These are phyloP conservation scores for Lasiodiplodia gonubiensis DNA, from an alignment of 2,329 filamentous ascomycete genomes.

Conservation along the genomic window DNA sequence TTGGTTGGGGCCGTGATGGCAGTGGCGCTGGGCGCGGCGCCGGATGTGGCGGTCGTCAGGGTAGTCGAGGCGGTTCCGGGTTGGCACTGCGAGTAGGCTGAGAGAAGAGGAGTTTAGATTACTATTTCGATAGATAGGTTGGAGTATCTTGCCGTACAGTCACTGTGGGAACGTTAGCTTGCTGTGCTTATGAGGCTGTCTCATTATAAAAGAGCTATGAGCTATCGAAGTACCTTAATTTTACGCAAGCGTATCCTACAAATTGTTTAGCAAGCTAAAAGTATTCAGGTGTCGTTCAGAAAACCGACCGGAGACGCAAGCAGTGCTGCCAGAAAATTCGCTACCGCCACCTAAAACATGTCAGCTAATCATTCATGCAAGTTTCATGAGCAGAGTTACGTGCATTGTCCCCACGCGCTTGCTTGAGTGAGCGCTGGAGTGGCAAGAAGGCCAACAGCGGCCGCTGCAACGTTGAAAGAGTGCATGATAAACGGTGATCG, in stretches of 20 bases:
- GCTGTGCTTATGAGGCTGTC: not conserved
- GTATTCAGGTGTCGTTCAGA: not conserved
- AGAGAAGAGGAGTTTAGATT: not conserved
- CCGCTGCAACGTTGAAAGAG: constrained; percentile 16
- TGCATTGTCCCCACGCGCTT: constrained; percentile 45
- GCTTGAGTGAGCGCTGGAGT: constrained; percentile 35
- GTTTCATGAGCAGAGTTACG: not conserved
- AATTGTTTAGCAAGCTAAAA: not conserved
- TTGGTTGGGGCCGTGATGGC: constrained; percentile 33
- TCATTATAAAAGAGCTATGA: too few species aligned
- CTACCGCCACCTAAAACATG: constrained; percentile 38
- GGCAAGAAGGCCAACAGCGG: constrained; percentile 36
- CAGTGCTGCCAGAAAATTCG: constrained; percentile 37
- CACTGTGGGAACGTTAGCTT: not conserved
- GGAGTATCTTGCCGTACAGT: not conserved
- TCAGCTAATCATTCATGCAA: not conserved
- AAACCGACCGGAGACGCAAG: constrained; percentile 32
- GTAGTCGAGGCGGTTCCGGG: constrained; percentile 36
- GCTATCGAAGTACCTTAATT: not conserved
- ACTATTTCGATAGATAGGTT: constrained; percentile 25
- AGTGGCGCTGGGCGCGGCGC: constrained; percentile 33
- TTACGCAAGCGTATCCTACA: constrained; percentile 3
- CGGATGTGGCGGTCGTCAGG: constrained; percentile 29
- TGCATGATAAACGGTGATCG: not conserved
- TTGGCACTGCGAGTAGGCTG: constrained; percentile 49